Evolutionary conservation across 352 stramenopile genomes (phyloP), one percentile per base, ranked within the genome.

Genomic region (Phytophthora rubi): DNA sequence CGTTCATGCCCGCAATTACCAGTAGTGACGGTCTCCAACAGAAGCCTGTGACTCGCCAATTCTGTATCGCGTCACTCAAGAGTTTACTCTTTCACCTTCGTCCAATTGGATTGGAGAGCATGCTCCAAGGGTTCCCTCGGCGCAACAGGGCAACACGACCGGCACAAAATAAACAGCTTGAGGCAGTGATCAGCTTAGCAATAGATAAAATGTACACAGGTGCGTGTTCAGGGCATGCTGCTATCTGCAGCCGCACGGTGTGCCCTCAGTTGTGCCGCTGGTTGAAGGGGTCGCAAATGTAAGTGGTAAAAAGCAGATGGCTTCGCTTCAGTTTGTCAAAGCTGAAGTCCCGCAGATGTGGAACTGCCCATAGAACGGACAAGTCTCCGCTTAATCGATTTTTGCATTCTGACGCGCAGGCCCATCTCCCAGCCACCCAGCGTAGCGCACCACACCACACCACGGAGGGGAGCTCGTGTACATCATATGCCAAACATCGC

Each of bases 1-100:
- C 23, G 48, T 73, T 63, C 53, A 58, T 68, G 21, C 53, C 16
- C 59, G 52, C 32, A 23, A 56, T 55, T 59, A n/a, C n/a, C n/a
- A 33, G 58, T 47, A 32, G 53, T 68, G 65, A 68, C 65, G 53
- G 6, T 58, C 28, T 47, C 42, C 28, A 59, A 49, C 53, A 15
- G 23, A 57, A 44, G 61, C 18, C 48, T 59, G 16, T 62, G 61
- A 70, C 39, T 70, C 61, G 67, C 16, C 49, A 23, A 70, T 62
- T 58, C 18, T 39, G 42, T 56, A 32, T 21, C 54, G 42, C 53
- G 59, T 68, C 65, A 63, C 18, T 28, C 23, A 21, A 21, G 18
- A 21, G 18, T 21, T 21, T 21, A 21, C 18, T 21, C 18, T 21
- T 21, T 21, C 18, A 26, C 23, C 28, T 42, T 33, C 23, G 10